Percentiles rank a stretch among this genome's conserved stretches.
Evolutionary conservation across 257 asterid genomes (phyloP).

Genomic region (Petrea volubilis): DNA sequence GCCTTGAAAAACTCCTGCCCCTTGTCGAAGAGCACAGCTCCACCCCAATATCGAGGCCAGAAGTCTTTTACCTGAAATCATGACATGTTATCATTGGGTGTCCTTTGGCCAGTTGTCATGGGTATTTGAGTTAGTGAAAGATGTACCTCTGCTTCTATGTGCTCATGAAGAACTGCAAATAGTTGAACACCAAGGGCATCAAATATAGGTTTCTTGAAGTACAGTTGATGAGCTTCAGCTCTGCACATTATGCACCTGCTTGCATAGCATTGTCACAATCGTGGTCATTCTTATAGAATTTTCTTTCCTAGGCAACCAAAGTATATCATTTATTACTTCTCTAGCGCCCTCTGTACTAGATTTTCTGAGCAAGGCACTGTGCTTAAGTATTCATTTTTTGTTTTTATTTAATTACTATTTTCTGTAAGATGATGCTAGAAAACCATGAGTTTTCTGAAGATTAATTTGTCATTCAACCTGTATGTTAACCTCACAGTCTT

Average conservation of each 20-base stretch:
- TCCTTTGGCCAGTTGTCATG: slow-evolving; percentile 1
- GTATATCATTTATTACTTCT: not conserved
- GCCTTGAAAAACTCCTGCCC: slow-evolving; percentile 71
- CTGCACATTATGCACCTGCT: slow-evolving; percentile 79
- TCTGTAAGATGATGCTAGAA: not conserved
- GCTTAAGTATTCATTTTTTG: not conserved
- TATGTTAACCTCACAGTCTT: not conserved
- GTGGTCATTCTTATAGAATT: not conserved
- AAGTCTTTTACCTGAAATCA: slow-evolving; percentile 64
- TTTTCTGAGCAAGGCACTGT: not conserved
- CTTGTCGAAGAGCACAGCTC: slow-evolving; percentile 60
- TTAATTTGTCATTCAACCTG: not conserved
- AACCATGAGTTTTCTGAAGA: not conserved
- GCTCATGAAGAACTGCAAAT: slow-evolving; percentile 72
- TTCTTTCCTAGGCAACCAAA: not conserved
- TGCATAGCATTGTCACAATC: slow-evolving; percentile 2
- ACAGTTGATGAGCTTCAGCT: slow-evolving; percentile 92
- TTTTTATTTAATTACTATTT: not conserved
- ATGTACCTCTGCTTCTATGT: slow-evolving; percentile 77
- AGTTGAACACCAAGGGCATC: slow-evolving; percentile 83
- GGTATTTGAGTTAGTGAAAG: not conserved
- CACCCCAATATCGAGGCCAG: slow-evolving; percentile 97
- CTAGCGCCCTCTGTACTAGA: not conserved
- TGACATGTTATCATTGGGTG: not conserved
- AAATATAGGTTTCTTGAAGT: slow-evolving; percentile 75